Base-by-base conservation (phyloP, 306 rosid genomes). In the Prunus padus region DNA sequence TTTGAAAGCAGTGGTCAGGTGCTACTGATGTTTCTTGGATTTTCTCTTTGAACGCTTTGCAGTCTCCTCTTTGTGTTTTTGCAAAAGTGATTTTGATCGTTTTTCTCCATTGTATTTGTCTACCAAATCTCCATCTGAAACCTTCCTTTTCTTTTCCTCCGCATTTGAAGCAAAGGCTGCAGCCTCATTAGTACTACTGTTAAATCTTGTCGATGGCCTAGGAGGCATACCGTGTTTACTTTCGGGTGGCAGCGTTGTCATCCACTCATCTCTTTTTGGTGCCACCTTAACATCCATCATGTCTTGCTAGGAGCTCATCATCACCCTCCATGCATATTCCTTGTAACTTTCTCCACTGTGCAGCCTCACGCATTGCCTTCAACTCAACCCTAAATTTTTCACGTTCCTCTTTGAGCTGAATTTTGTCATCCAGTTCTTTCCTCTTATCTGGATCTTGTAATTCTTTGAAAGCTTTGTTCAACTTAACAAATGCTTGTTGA, bases 251-350 rank as follows among this genome's bases (percentile, higher is more conserved):
- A 91, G 71, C 52, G 89, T 83, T 77, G 98, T 94, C 98, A 94
- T 94, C 98, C 97, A 94, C 74, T 94, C 97, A 49, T 94, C 98
- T 84, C 97, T 88, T 81, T 79, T 84, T 28, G 93, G 97, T 65
- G 85, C 88, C 65, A 51, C 91, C 83, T 88, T 88, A 61, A 88
- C 90, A 64, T 94, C 94, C 40, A 33, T 33, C 65, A 87, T 76
- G 84, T 87, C 83, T 66, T 66, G 88, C 94, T 80, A 94, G 77
- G 69, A 94, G 96, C 83, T 82, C 96, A 40, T 90, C 98, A 90
- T 94, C 98, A 67, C 98, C 98, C 72, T 94, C 97, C 97, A 94
- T 87, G 67, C 97, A 91, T 86, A 94, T 94, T 63, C 97, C 98
- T 91, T 91, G 97, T 49, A 88, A 80, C 81, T 82, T 88, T 88